These are phyloP conservation scores for Pseudotulostoma volvatum DNA, from an alignment of 495 filamentous ascomycete species.

Conservation along the genomic window DNA sequence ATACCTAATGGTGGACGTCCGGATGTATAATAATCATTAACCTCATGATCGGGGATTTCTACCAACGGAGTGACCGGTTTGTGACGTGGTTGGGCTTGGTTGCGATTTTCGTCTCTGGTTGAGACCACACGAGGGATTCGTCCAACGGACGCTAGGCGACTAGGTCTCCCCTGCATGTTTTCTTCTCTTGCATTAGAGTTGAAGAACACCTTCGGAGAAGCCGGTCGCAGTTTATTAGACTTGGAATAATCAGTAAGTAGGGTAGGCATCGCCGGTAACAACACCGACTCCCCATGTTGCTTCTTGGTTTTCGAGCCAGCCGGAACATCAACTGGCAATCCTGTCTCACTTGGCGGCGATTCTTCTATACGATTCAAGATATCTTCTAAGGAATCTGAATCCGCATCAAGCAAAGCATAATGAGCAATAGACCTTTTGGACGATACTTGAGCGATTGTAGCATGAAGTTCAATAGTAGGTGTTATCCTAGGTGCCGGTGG, in stretches of 20 bases:
- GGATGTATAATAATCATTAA: constrained; percentile 6
- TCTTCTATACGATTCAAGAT: constrained; percentile 46
- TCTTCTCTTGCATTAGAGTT: constrained; percentile 16
- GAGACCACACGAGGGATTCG: constrained; percentile 81
- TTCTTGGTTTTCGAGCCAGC: constrained; percentile 22
- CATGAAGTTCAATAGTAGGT: constrained; percentile 19
- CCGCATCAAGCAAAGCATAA: constrained; percentile 68
- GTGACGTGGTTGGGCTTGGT: constrained; percentile 38
- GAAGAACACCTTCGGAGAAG: constrained; percentile 29
- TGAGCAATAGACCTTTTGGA: constrained; percentile 43
- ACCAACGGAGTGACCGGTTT: constrained; percentile 17
- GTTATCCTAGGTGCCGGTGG: constrained; percentile 1
- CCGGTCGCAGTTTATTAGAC: constrained; percentile 13
- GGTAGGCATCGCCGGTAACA: constrained; percentile 38
- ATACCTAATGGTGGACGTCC: constrained; percentile 15
- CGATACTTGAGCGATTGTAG: constrained; percentile 21
- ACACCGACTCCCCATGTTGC: constrained; percentile 29
- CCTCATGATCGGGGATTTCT: constrained; percentile 7
- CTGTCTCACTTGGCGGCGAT: constrained; percentile 23
- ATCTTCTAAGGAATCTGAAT: constrained; percentile 49
- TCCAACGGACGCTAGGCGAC: constrained; percentile 61
- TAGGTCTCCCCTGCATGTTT: constrained; percentile 12
- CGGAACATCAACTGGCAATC: constrained; percentile 16
- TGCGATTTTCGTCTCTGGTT: constrained; percentile 46
- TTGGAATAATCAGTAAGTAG: constrained; percentile 27